phyloP scores from a whole-genome alignment of 306 rosid species.

The Medicago ruthenica region DNA sequence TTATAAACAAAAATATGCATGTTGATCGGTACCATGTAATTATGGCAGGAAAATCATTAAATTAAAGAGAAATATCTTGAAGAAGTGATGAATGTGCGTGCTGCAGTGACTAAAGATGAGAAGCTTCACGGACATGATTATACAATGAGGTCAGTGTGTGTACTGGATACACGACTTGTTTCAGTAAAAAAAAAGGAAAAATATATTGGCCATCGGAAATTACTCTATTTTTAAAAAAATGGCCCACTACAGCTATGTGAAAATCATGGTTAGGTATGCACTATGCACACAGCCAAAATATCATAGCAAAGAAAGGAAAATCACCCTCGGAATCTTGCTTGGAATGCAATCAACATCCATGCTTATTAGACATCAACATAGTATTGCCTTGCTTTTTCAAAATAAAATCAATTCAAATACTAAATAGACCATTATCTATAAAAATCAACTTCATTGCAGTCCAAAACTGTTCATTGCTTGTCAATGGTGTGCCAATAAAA shows the following conservation, averaged over 20 bases:
- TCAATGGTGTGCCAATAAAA: constrained; percentile 26
- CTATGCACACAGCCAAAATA: neutral
- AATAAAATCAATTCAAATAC: constrained; percentile 16
- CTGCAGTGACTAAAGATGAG: constrained; percentile 17
- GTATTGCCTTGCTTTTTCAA: neutral
- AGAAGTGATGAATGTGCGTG: neutral
- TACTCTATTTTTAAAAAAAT: neutral
- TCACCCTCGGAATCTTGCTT: neutral
- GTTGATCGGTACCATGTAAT: neutral
- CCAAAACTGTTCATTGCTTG: constrained; percentile 25
- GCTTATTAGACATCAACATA: constrained; percentile 15
- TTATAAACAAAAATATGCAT: constrained; percentile 5
- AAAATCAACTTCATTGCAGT: constrained; percentile 6
- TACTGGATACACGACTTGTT: neutral
- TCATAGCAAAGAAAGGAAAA: neutral
- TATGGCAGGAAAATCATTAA: neutral
- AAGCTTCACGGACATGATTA: neutral
- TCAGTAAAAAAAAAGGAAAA: constrained; percentile 6
- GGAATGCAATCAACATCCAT: constrained; percentile 14
- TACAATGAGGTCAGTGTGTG: neutral
- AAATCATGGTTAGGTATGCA: neutral
- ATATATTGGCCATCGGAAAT: neutral
- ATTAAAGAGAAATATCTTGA: constrained; percentile 1
- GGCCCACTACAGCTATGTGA: neutral
- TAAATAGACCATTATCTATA: constrained; percentile 7